Evolutionary conservation across 768 basidiomycete species (phyloP).

Genomic region (Calocera cornea): DNA sequence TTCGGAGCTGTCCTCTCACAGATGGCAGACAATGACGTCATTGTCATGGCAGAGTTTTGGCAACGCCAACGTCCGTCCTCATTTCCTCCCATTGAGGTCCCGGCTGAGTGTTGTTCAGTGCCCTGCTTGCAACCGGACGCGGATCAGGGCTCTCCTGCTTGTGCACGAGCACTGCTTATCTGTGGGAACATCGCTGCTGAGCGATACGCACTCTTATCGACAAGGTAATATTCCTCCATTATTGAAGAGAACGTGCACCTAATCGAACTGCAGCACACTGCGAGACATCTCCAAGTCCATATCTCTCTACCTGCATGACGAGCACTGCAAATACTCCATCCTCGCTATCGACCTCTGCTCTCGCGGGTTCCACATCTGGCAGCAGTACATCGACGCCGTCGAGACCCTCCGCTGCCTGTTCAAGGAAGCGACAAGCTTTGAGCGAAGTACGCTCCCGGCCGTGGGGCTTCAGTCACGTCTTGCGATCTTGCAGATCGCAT

Average conservation of each 20-base stretch:
- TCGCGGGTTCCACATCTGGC: slow-evolving; percentile 87
- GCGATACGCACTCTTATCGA: slow-evolving; percentile 60
- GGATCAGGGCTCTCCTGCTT: slow-evolving; percentile 41
- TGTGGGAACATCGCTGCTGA: slow-evolving; percentile 73
- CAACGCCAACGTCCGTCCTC: slow-evolving; percentile 43
- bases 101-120: slow-evolving; percentile 28
- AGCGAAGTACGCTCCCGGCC: slow-evolving; percentile 63
- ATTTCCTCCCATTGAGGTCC: neutral
- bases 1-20: slow-evolving; percentile 63
- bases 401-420: slow-evolving; percentile 77
- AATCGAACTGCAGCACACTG: slow-evolving; percentile 40
- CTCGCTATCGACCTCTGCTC: slow-evolving; percentile 82
- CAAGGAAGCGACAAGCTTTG: slow-evolving; percentile 54
- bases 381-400: slow-evolving; percentile 83
- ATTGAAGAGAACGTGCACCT: neutral
- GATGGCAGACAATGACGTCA: slow-evolving; percentile 54
- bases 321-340: slow-evolving; percentile 33
- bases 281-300: slow-evolving; percentile 79
- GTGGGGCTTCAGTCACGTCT: slow-evolving; percentile 63
- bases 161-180: slow-evolving; percentile 63
- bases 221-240: slow-evolving; percentile 36
- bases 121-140: slow-evolving; percentile 48
- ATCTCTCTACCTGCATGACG: slow-evolving; percentile 59
- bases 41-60: slow-evolving; percentile 45
- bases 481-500: slow-evolving; percentile 75